Base-by-base conservation (phyloP, 108 stramenopile genomes). In the Conticribra guillardii region DNA sequence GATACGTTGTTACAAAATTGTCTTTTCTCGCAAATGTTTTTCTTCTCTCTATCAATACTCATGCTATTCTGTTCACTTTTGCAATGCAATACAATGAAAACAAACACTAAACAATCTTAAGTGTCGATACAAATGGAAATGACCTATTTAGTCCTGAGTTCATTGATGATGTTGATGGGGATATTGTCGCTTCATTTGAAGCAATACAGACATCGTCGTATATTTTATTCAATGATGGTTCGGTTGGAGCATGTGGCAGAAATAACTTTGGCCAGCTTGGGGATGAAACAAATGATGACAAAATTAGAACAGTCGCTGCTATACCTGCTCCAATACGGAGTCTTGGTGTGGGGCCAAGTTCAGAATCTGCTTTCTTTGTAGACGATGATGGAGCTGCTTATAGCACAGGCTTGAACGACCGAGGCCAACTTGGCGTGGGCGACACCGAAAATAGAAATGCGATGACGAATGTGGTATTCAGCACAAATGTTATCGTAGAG, bases 241-340 rank as follows among this genome's bases (percentile, higher is more conserved):
- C 81, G 2, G 81, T 84, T 8, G 86, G 84, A 4, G 80, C 82
- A 51, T 87, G 84, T 67, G 82, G 86, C 9, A 79, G 76, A 32
- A 74, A 84, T 24, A 80, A 84, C 29, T 76, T 70, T 48, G 82
- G 75, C 1, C 78, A 79, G 50, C 59, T 79, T 27, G 78, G 73
- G 1, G 73, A 79, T 55, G 73, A 68, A 14, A 69, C 33, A 30
- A 80, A 69, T 33, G 53, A 52, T 0, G 82, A 83, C 51, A 59
- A 53, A 64, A 14, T 80, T 54, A 30, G 73, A 45, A 61, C 74
- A 29, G 60, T 63, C 2, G 64, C 71, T 4, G 51, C 65, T 11
- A 54, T 67, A 41, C 59, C 70, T 0, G 60, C 60, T 28, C 71
- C 70, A 0, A 49, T 72, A 41, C 53, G 24, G 1, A 61, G 23